Base-by-base conservation (phyloP, 371 early-diverging fungal genomes). In the Mucor irregularis region DNA sequence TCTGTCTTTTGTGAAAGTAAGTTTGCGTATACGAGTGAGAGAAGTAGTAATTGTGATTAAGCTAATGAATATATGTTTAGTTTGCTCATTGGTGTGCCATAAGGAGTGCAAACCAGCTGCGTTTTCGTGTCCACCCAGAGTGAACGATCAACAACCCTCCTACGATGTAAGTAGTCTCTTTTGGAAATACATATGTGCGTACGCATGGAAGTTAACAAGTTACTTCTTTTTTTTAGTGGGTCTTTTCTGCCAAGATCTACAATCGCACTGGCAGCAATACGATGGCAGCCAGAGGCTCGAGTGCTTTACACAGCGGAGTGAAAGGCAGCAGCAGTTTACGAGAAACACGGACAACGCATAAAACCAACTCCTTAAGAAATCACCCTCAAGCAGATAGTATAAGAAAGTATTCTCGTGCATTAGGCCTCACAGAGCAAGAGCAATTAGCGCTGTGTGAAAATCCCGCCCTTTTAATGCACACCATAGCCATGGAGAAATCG, bases 81-180 rank as follows among this genome's bases (percentile, higher is more conserved):
- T 65, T 13, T 75, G 79, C 50, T 66, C 67, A 10, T 53, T 78
- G 4, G 58, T 75, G 26, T 78, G 79, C 21, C 71, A 72, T 44
- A 61, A 73, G 16, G 67, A 61, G 52, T 73, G 76, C 49, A 73
- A 63, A 55, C 56, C 61, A 28, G 30, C 43, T 16, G 70, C 76
- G 28, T 72, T 71, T 53, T 76, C 76, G 21, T 76, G 76, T 56
- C 76, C 72, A 33, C 74, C 74, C 16, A 74, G 68, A 52, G 70
- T 77, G 3, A 73, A 71, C 25, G 66, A 73, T 21, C 78, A 77
- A 25, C 78, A 77, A 17, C 78, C 74, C 22, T 71, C 74, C 5
- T 77, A 77, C 43, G 74, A 71, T 47, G 74, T 68, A 64, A 56
- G 64, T 49, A 24, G 16, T 29, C n/a, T n/a, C n/a, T n/a, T n/a